Percentiles rank a stretch among this genome's conserved stretches.
phyloP scores from a whole-genome alignment of 768 basidiomycete species.

The Sarcodon aspratus region DNA sequence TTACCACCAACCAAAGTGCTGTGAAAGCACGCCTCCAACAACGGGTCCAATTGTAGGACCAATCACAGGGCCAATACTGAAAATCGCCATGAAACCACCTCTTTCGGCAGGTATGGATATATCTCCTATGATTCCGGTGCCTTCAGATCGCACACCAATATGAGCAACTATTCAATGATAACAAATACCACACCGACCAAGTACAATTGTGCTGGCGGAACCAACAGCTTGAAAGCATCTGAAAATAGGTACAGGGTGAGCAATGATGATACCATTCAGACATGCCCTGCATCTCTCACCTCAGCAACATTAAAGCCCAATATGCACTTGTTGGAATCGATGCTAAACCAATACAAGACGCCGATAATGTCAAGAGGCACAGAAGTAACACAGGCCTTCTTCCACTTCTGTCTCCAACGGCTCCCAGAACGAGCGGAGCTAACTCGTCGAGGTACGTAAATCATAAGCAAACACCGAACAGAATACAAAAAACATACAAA shows the following conservation, averaged over 20 bases:
- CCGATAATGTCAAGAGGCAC: conserved; percentile 50
- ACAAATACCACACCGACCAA: conserved; percentile 30
- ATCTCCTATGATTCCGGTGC: conserved; percentile 71
- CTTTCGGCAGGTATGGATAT: conserved; percentile 64
- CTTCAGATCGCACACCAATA: conserved; percentile 17
- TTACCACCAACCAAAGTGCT: conserved; percentile 20
- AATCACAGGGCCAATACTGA: conserved; percentile 52
- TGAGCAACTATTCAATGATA: too few relatives aligned
- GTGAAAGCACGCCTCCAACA: conserved; percentile 33
- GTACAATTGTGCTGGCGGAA: conserved; percentile 66
- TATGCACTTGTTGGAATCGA: conserved; percentile 47
- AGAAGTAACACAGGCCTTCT: conserved; percentile 50
- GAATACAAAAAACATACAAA: conserved; percentile 31
- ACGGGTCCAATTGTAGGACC: conserved; percentile 29
- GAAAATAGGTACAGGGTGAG: too few relatives aligned
- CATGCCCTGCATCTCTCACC: too few relatives aligned
- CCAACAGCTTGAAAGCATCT: conserved; percentile 73
- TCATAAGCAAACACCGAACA: not conserved
- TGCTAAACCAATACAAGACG: conserved; percentile 56
- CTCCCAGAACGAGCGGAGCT: conserved; percentile 38
- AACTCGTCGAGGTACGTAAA: not conserved
- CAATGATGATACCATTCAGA: too few relatives aligned
- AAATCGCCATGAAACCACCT: conserved; percentile 64
- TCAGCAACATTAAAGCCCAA: conserved; percentile 66
- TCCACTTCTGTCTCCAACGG: conserved; percentile 52